Evolutionary conservation across 768 basidiomycete species (phyloP), one percentile per base, ranked within the genome.

Genomic region (Naematelia aurantialba): DNA sequence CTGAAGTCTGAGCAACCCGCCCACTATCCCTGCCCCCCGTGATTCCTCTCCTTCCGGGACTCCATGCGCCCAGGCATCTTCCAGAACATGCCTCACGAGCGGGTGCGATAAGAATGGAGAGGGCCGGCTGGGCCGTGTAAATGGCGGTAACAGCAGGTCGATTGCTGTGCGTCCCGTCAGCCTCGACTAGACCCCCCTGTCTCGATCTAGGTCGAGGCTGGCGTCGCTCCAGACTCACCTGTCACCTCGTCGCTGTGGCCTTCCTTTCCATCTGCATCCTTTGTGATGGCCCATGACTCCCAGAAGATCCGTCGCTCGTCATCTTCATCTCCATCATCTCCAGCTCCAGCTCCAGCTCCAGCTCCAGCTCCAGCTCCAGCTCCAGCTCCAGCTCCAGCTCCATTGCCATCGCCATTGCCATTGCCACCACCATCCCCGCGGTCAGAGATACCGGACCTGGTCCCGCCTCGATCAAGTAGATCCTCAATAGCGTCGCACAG

Each of bases 401-500:
- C 34, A 8, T 39, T 17, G 34, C 19, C 14, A 17, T 27, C n/a
- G 29, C 22, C 45, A 25, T 49, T 10, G 19, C 8, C 22, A 10
- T 30, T 29, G n/a, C n/a, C 14, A 14, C 31, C 21, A 27, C 45
- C 17, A 21, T 39, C 2, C 10, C 50, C 31, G 2, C 30, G 26
- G 0, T 27, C 48, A 4, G 50, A 22, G 1, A 42, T 47, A 3
- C 62, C 39, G 8, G 5, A 26, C 14, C 3, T 31, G 10, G 42
- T 39, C 17, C 29, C 45, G 14, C 46, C 57, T 21, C 44, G 12
- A 47, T 68, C 66, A 24, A 68, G 55, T 25, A 63, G 22, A 11
- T 56, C 59, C 42, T 68, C 66, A 24, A 65, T 48, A 17, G 21
- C 29, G 51, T 66, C 58, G 31, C 42, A 57, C 2, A 66, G 5